Percentiles rank a stretch among this genome's conserved stretches.
Conservation (phyloP, 352 stramenopile species). For the Peronospora tabacina region DNA sequence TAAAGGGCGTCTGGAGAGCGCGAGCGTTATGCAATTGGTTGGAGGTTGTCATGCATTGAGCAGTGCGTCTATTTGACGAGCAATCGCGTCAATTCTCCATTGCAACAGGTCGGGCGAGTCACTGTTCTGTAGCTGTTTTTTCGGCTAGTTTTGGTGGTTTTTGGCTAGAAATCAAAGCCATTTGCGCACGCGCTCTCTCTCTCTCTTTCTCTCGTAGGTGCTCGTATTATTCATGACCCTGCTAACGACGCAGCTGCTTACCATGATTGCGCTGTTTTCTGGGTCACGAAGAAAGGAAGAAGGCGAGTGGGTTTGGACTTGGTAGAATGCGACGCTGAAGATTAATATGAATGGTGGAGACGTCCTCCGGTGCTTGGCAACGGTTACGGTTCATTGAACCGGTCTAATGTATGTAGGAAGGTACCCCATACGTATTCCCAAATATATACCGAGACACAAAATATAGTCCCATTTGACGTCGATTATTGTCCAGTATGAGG, state of each 20-base stretch:
- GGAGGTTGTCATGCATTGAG: too few species aligned
- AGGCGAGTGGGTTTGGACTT: slow-evolving; percentile 68
- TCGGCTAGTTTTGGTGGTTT: background rate
- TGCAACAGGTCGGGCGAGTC: background rate
- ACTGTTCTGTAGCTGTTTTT: slow-evolving; percentile 1
- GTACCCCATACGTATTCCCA: slow-evolving; percentile 18
- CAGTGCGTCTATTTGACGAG: too few species aligned
- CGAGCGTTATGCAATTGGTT: too few species aligned
- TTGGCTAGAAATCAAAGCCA: background rate
- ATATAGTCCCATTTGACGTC: background rate
- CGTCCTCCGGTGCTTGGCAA: slow-evolving; percentile 15
- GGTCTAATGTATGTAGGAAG: slow-evolving; percentile 20
- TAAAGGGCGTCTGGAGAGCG: background rate
- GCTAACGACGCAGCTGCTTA: slow-evolving; percentile 31
- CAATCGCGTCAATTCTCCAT: too few species aligned
- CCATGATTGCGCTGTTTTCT: slow-evolving; percentile 76
- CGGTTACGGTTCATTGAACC: slow-evolving; percentile 19
- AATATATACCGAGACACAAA: background rate
- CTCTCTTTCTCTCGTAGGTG: background rate
- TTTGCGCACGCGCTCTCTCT: slow-evolving; percentile 2
- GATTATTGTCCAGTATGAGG: slow-evolving; percentile 33
- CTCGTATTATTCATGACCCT: background rate
- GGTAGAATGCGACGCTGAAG: background rate
- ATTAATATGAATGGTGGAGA: slow-evolving; percentile 53
- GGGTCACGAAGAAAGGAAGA: slow-evolving; percentile 86